A percentile compares a stretch with the other conserved stretches of the same genome.
phyloP scores from a whole-genome alignment of 257 asterid genomes.

The Phtheirospermum japonicum region DNA sequence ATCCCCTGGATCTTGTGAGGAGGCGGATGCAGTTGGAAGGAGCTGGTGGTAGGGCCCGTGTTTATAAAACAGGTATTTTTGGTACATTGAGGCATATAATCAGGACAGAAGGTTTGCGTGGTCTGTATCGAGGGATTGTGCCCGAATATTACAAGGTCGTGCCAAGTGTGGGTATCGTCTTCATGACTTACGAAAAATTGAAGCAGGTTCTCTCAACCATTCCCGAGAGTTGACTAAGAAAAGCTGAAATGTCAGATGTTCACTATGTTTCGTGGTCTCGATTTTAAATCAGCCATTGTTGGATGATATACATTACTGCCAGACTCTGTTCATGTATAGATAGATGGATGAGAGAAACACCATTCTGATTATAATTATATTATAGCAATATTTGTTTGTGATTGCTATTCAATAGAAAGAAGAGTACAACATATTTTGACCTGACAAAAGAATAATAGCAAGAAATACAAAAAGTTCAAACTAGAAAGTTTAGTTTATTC shows the following conservation, averaged over 20 bases:
- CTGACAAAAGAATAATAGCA: too few species aligned
- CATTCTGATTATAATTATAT: constrained; percentile 19
- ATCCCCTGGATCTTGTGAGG: constrained; percentile 83
- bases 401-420: too few species aligned
- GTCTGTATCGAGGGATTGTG: constrained; percentile 73
- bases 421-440: too few species aligned
- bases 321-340: constrained; percentile 22
- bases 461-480: too few species aligned
- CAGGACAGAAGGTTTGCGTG: constrained; percentile 53
- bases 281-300: constrained; percentile 10
- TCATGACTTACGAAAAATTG: constrained; percentile 79
- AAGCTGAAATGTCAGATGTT: not conserved
- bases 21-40: constrained; percentile 89
- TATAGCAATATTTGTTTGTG: constrained; percentile 23
- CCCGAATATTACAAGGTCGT: constrained; percentile 86
- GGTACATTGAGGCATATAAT: constrained; percentile 62
- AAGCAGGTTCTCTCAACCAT: constrained; percentile 59
- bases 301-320: constrained; percentile 12
- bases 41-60: constrained; percentile 76
- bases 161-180: constrained; percentile 75
- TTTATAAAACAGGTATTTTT: constrained; percentile 55
- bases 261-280: not conserved
- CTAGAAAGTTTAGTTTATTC: too few species aligned
- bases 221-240: constrained; percentile 37
- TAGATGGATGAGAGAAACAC: not conserved